Evolutionary conservation across 2,329 filamentous ascomycete species (phyloP).

Genomic region (Diaporthe citrichinensis): DNA sequence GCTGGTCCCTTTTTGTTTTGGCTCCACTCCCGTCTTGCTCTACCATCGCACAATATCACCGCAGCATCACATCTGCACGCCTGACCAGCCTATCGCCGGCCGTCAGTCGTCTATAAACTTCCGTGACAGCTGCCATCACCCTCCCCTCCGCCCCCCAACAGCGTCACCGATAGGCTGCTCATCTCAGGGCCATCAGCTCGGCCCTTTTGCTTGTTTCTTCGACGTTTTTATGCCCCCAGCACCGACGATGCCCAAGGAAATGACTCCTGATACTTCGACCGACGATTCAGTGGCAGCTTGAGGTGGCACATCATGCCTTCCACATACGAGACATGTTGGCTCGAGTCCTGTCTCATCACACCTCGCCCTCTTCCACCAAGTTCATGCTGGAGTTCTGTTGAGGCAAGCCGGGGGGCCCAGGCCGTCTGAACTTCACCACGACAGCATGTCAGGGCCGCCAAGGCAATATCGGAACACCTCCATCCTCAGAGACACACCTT

Average conservation of each 20-base stretch:
- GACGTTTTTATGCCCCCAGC: not conserved
- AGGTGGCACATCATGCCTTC: conserved; percentile 16
- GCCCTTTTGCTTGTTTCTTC: conserved; percentile 2
- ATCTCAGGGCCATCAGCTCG: not conserved
- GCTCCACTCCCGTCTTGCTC: not conserved
- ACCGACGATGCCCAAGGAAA: not conserved
- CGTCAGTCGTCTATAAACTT: not conserved
- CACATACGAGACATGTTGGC: conserved; percentile 4
- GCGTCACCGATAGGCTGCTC: conserved; percentile 5
- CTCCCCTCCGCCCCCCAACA: not conserved
- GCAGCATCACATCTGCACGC: conserved; percentile 27
- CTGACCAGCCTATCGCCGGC: conserved; percentile 19
- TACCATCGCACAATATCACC: conserved; percentile 22
- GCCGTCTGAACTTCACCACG: conserved; percentile 18
- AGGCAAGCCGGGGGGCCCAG: not conserved
- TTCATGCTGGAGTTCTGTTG: not conserved
- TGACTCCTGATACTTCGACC: conserved; percentile 17
- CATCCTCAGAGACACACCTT: conserved; percentile 11
- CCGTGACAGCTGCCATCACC: conserved; percentile 24
- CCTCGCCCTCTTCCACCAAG: not conserved
- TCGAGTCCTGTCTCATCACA: conserved; percentile 19
- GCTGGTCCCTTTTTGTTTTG: not conserved
- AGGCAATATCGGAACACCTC: not conserved
- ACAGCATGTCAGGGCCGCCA: conserved; percentile 13
- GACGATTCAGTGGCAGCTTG: conserved; percentile 1